A percentile compares a stretch with the other conserved stretches of the same genome.
phyloP scores from a whole-genome alignment of 768 basidiomycete genomes.

The Myochromella boudieri region DNA sequence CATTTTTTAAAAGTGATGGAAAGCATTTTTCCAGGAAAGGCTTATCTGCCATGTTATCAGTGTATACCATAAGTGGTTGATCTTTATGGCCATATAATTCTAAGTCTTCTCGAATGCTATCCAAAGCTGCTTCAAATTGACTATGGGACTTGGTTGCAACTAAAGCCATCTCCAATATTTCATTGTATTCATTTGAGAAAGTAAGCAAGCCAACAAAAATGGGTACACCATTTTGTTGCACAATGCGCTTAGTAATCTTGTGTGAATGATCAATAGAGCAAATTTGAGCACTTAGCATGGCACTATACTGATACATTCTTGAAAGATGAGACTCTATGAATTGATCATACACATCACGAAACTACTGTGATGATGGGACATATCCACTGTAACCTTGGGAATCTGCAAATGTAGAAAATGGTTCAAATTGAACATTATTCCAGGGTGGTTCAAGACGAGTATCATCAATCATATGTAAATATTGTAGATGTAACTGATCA shows the following conservation, averaged over 20 bases:
- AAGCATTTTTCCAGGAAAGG: slow-evolving; percentile 11
- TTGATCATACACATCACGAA: slow-evolving; percentile 23
- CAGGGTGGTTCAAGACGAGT: not conserved
- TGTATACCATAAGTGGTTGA: slow-evolving; percentile 24
- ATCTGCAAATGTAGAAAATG: slow-evolving; percentile 10
- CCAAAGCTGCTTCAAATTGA: slow-evolving; percentile 25
- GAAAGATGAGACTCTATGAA: slow-evolving; percentile 20
- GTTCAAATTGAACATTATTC: slow-evolving; percentile 3
- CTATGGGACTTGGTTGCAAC: slow-evolving; percentile 31
- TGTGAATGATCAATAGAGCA: slow-evolving; percentile 21
- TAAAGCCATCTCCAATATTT: slow-evolving; percentile 22
- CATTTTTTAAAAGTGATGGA: slow-evolving; percentile 15
- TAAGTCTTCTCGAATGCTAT: slow-evolving; percentile 23
- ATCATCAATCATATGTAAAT: not conserved
- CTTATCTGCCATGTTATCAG: slow-evolving; percentile 30
- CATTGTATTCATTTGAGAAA: slow-evolving; percentile 25
- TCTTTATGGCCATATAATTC: slow-evolving; percentile 25
- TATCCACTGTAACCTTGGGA: slow-evolving; percentile 19
- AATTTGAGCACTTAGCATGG: slow-evolving; percentile 19
- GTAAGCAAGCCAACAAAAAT: slow-evolving; percentile 26
- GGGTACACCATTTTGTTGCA: slow-evolving; percentile 22
- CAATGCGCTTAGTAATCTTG: slow-evolving; percentile 27
- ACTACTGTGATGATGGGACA: slow-evolving; percentile 20
- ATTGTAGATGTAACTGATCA: slow-evolving; percentile 16
- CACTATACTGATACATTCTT: slow-evolving; percentile 24